A percentile compares a stretch with the other conserved stretches of the same genome.
These are phyloP conservation scores for Chrysoporthe austroafricana DNA, from an alignment of 2,329 filamentous ascomycete genomes.

Conservation along the genomic window DNA sequence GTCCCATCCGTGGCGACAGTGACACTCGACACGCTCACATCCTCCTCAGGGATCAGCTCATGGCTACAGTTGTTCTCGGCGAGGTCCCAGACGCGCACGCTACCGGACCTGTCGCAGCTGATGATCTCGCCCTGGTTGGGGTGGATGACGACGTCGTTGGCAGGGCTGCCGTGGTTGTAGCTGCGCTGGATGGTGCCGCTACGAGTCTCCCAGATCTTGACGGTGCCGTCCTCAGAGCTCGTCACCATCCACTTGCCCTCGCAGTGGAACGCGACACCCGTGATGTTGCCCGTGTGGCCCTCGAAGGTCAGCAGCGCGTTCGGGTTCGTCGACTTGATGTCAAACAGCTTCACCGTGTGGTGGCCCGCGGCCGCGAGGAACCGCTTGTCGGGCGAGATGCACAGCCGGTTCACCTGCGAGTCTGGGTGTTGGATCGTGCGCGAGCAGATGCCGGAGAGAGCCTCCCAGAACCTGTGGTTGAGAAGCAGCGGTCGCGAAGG, in stretches of 20 bases:
- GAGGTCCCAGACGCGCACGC: constrained; percentile 93
- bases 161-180: constrained; percentile 85
- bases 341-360: constrained; percentile 93
- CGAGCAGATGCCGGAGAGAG: constrained; percentile 94
- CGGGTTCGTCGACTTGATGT: constrained; percentile 98
- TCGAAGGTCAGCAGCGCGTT: constrained; percentile 93
- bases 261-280: constrained; percentile 95
- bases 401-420: constrained; percentile 96
- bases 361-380: constrained; percentile 82
- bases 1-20: constrained; percentile 95
- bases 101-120: constrained; percentile 90
- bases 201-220: constrained; percentile 96
- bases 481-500: constrained; percentile 27
- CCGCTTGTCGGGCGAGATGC: constrained; percentile 97
- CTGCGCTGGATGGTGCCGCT: constrained; percentile 86
- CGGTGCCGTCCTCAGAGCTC: constrained; percentile 92
- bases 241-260: constrained; percentile 99
- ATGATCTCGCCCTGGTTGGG: constrained; percentile 98
- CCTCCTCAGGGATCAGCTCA: constrained; percentile 93
- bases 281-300: constrained; percentile 94
- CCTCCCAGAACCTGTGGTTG: constrained; percentile 86
- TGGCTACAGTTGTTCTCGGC: constrained; percentile 97
- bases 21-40: constrained; percentile 90
- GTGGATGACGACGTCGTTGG: constrained; percentile 99
- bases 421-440: constrained; percentile 98